phyloP scores from a whole-genome alignment of 2,329 filamentous ascomycete genomes.

The Rhexocercosporidium sp. region DNA sequence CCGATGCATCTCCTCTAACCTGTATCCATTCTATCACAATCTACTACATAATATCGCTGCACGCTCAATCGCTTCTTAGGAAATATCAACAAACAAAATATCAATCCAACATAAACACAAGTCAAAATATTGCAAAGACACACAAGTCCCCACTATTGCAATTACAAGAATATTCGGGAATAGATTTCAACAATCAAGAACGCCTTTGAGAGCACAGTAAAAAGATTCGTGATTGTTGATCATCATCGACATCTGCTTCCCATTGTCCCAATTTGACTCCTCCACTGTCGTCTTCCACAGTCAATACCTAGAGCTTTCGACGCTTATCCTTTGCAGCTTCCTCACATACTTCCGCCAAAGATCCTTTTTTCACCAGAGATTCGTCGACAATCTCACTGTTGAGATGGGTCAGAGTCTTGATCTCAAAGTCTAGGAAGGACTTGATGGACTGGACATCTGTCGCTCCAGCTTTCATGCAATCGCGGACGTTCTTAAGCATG shows the following conservation, averaged over 20 bases:
- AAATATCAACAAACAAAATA: not conserved
- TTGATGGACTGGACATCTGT: conserved; percentile 44
- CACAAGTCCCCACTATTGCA: not conserved
- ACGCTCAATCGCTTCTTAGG: conserved; percentile 3
- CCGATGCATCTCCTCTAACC: not conserved
- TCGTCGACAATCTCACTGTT: conserved; percentile 44
- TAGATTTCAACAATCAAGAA: not conserved
- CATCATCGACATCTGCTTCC: conserved; percentile 5
- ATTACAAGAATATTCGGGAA: not conserved
- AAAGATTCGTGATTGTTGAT: conserved; percentile 17
- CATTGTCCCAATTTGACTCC: not conserved
- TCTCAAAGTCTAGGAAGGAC: conserved; percentile 44
- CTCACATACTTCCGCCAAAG: conserved; percentile 36
- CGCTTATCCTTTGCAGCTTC: conserved; percentile 31
- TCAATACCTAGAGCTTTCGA: conserved; percentile 18
- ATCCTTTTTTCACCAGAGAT: conserved; percentile 37
- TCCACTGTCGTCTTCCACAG: not conserved
- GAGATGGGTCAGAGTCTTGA: conserved; percentile 39
- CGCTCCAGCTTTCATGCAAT: conserved; percentile 43
- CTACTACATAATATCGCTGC: not conserved
- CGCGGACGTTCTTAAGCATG: conserved; percentile 43
- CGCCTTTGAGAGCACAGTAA: conserved; percentile 7
- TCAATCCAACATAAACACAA: not conserved
- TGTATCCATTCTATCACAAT: not conserved
- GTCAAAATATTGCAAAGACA: not conserved